Conservation (phyloP, 352 stramenopile species). For the Pythium inflatum region DNA sequence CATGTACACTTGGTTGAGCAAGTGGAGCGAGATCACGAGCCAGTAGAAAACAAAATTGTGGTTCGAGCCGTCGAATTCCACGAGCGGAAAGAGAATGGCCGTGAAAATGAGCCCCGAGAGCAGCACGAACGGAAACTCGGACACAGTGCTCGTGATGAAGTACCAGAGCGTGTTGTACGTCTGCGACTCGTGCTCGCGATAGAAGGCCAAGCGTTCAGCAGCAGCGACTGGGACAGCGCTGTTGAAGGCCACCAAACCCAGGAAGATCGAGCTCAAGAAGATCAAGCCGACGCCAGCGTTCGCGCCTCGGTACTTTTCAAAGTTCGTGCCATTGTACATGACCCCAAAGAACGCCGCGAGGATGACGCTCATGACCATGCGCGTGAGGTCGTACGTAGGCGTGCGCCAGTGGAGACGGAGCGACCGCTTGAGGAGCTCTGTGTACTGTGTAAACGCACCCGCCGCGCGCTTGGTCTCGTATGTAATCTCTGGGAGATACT, state of each 20-base stretch:
- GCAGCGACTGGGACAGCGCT: slow-evolving; percentile 36
- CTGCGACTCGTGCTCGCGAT: slow-evolving; percentile 49
- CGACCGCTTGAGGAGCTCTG: slow-evolving; percentile 25
- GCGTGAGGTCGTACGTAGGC: slow-evolving; percentile 67
- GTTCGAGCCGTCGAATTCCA: slow-evolving; percentile 48
- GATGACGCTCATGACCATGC: slow-evolving; percentile 60
- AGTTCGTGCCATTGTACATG: slow-evolving; percentile 46
- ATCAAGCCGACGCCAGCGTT: slow-evolving; percentile 74
- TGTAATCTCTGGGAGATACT: slow-evolving; percentile 32
- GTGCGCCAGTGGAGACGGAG: slow-evolving; percentile 35
- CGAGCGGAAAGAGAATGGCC: slow-evolving; percentile 58
- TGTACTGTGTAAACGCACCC: neutral
- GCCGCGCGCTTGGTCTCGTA: neutral
- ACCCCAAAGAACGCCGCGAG: slow-evolving; percentile 56
- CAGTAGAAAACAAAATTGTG: slow-evolving; percentile 58
- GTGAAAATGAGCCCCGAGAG: slow-evolving; percentile 52
- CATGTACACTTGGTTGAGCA: slow-evolving; percentile 58
- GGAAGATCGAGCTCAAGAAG: slow-evolving; percentile 78
- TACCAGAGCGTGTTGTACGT: slow-evolving; percentile 54
- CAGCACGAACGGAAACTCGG: slow-evolving; percentile 79
- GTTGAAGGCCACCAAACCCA: slow-evolving; percentile 49
- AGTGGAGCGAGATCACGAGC: slow-evolving; percentile 48
- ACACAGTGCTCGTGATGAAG: slow-evolving; percentile 61
- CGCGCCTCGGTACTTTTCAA: slow-evolving; percentile 54
- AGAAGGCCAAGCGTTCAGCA: slow-evolving; percentile 39